Conservation (phyloP, 2,329 filamentous ascomycete species). For the Cordyceps sp. region DNA sequence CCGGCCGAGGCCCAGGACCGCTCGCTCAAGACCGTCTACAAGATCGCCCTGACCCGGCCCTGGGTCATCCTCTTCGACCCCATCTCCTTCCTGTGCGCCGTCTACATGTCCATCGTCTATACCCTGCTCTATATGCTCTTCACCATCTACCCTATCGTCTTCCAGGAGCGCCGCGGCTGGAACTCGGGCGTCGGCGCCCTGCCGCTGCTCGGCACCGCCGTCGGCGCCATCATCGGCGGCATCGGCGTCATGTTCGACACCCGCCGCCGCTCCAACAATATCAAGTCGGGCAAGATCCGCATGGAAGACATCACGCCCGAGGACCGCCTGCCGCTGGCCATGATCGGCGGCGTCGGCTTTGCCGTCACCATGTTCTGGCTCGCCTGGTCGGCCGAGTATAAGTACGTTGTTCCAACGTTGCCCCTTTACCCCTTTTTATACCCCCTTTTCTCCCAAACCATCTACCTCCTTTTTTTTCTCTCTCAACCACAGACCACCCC, state of each 20-base stretch:
- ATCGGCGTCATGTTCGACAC: constrained; percentile 56
- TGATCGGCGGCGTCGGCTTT: constrained; percentile 54
- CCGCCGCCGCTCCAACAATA: constrained; percentile 30
- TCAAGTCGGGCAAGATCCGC: neutral
- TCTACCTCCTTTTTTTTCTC: too few relatives aligned
- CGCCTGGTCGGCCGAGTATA: constrained; percentile 29
- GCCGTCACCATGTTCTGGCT: constrained; percentile 41
- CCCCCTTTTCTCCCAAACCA: too few relatives aligned
- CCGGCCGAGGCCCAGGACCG: constrained; percentile 62
- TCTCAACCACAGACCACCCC: too few relatives aligned
- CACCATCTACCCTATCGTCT: constrained; percentile 54
- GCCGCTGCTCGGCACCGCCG: neutral
- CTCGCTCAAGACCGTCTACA: constrained; percentile 44
- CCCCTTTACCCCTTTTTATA: too few relatives aligned
- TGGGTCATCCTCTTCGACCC: constrained; percentile 80
- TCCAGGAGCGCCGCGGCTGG: constrained; percentile 65
- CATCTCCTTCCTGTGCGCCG: constrained; percentile 67
- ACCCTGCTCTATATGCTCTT: constrained; percentile 66
- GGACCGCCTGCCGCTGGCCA: constrained; percentile 54
- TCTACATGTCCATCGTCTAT: constrained; percentile 78
- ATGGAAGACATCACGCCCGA: constrained; percentile 32
- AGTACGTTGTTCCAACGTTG: constrained; percentile 43
- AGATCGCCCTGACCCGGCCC: constrained; percentile 45
- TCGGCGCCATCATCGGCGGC: constrained; percentile 57
- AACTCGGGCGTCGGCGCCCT: constrained; percentile 57